Base-by-base conservation (phyloP, 2,329 filamentous ascomycete species). In the Diaporthe citri region DNA sequence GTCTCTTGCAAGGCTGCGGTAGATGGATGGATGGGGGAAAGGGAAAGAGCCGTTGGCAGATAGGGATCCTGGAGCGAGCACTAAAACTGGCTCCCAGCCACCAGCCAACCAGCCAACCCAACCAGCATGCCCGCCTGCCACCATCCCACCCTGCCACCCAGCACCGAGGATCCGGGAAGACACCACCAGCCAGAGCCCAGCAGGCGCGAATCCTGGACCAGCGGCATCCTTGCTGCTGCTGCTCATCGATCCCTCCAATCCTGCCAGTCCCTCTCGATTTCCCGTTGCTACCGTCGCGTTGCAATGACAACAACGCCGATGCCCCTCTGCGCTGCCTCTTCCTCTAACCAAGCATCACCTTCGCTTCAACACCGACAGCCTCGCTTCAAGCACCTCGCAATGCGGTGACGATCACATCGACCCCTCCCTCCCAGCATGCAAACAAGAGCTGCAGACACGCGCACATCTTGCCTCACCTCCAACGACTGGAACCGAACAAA, bases 31-130 rank as follows among this genome's bases (percentile, higher is more conserved):
- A 31, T 39, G 31, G 31, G 43, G 17, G 10, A 8, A 17, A n/a
- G 17, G n/a, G 31, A 10, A 17, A 51, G 22, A 59, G 20, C 34
- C 10, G 46, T 25, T 52, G 28, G 62, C 22, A 67, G 46, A 41
- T 9, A 17, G n/a, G n/a, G n/a, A n/a, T 39, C 39, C 57, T 41
- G 62, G 15, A 13, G 60, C 48, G 48, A 55, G 48, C 64, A 41
- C 64, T 55, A 55, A 55, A 69, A 69, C 41, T 69, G 64, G 64
- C 64, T 55, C 64, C 64, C 64, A 69, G 64, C 64, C 64, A 69
- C 64, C 41, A 46, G 25, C 39, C 59, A 15, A 12, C 17, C 36
- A 60, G 7, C 43, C 43, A 31, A 62, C 8, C 59, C 7, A 10
- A 10, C 59, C 60, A 34, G 41, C 36, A 17, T 10, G 7, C 36